A percentile compares a stretch with the other conserved stretches of the same genome.
Conservation (phyloP, 2,329 filamentous ascomycete species). For the Byssothecium circinans region DNA sequence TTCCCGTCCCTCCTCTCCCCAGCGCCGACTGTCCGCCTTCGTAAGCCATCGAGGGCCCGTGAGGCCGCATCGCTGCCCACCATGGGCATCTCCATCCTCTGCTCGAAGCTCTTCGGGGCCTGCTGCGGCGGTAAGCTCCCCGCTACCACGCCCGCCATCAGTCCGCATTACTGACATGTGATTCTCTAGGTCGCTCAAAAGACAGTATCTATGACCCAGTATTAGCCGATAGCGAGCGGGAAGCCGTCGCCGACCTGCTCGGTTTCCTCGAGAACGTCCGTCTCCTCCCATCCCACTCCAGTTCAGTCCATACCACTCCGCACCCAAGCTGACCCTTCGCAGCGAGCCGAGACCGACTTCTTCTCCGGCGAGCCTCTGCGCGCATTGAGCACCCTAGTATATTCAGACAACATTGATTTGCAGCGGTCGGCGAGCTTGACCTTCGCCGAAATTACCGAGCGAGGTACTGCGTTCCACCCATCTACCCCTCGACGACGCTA, state of each 20-base stretch:
- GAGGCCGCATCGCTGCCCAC: slow-evolving; percentile 31
- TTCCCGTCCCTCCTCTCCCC: slow-evolving; percentile 3
- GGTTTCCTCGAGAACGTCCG: slow-evolving; percentile 95
- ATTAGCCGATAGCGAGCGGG: slow-evolving; percentile 91
- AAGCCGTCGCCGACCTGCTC: slow-evolving; percentile 92
- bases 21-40: slow-evolving; percentile 6
- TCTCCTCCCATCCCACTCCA: slow-evolving; percentile 5
- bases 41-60: slow-evolving; percentile 21
- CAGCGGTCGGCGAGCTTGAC: slow-evolving; percentile 97
- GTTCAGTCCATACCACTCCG: no score
- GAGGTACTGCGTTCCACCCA: slow-evolving; percentile 64
- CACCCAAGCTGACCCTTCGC: slow-evolving; percentile 37
- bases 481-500: slow-evolving; percentile 13
- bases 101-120: slow-evolving; percentile 39
- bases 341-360: slow-evolving; percentile 98
- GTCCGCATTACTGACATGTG: slow-evolving; percentile 20
- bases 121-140: slow-evolving; percentile 43
- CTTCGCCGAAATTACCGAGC: slow-evolving; percentile 97
- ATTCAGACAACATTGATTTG: slow-evolving; percentile 97
- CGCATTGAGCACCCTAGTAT: slow-evolving; percentile 92
- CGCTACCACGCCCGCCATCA: slow-evolving; percentile 1
- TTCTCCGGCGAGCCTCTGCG: slow-evolving; percentile 93
- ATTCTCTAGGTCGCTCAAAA: slow-evolving; percentile 46
- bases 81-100: slow-evolving; percentile 43
- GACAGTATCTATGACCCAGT: slow-evolving; percentile 59